phyloP scores from a whole-genome alignment of 305 asterid genomes.

The Solanum chacoense region DNA sequence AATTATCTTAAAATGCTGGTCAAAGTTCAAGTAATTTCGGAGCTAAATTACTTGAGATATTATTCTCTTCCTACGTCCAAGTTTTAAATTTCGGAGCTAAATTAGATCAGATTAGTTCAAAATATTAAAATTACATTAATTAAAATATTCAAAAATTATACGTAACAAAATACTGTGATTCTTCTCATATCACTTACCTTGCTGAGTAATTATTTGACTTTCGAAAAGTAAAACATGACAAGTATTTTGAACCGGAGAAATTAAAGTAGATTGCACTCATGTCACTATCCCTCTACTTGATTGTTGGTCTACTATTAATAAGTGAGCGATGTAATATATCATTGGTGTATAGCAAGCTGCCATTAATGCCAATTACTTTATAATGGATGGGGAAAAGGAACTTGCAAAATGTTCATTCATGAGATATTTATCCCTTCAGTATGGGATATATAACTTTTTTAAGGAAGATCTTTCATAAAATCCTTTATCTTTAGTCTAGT shows the following conservation, averaged over 20 bases:
- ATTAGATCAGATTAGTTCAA: background rate
- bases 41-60: background rate
- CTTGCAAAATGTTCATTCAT: background rate
- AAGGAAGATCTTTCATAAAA: background rate
- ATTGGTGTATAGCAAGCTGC: background rate
- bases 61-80: background rate
- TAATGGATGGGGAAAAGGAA: background rate
- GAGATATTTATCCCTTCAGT: background rate
- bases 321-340: background rate
- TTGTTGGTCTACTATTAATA: background rate
- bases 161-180: background rate
- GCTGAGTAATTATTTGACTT: accelerated
- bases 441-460: background rate
- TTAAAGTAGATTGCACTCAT: background rate
- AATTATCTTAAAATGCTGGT: background rate
- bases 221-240: background rate
- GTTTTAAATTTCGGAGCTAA: background rate
- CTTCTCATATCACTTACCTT: background rate
- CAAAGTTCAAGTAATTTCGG: background rate
- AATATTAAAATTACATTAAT: background rate
- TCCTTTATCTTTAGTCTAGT: background rate
- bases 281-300: background rate
- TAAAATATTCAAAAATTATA: background rate
- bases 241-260: background rate
- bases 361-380: background rate